phyloP scores from a whole-genome alignment of 768 basidiomycete genomes.

The Cyathus striatus region DNA sequence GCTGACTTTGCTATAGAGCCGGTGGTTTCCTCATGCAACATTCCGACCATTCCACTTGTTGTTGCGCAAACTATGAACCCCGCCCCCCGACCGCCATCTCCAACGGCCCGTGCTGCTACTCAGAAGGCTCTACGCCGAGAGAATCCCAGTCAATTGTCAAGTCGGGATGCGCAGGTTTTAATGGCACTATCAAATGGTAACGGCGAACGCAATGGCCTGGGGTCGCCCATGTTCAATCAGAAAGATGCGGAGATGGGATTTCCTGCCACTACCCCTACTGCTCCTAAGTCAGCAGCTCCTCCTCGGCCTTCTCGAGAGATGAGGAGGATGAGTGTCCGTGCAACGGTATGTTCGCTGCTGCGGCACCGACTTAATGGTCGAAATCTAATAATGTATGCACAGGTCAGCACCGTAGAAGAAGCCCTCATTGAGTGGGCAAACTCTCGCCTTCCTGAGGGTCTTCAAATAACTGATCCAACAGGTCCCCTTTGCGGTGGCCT shows the following conservation, averaged over 20 bases:
- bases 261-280: slow-evolving; percentile 6
- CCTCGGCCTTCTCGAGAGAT: slow-evolving; percentile 67
- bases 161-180: slow-evolving; percentile 71
- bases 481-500: slow-evolving; percentile 61
- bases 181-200: slow-evolving; percentile 49
- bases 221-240: slow-evolving; percentile 44
- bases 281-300: slow-evolving; percentile 30
- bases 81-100: slow-evolving; percentile 91
- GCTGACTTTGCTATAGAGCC: slow-evolving; percentile 50
- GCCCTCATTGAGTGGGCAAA: slow-evolving; percentile 89
- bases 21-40: slow-evolving; percentile 94
- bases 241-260: not conserved
- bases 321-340: slow-evolving; percentile 34
- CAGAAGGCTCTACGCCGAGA: slow-evolving; percentile 84
- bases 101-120: slow-evolving; percentile 78
- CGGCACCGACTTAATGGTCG: slow-evolving; percentile 1
- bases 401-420: slow-evolving; percentile 33
- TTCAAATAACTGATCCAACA: slow-evolving; percentile 47
- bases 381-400: not conserved
- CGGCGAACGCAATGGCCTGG: slow-evolving; percentile 43
- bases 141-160: slow-evolving; percentile 78
- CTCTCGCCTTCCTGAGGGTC: slow-evolving; percentile 60
- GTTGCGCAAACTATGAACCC: slow-evolving; percentile 98
- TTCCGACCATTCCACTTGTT: slow-evolving; percentile 90
- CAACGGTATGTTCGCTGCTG: slow-evolving; percentile 16